These are phyloP conservation scores for Sicyos edulis DNA, from an alignment of 306 rosid genomes.

Conservation along the genomic window DNA sequence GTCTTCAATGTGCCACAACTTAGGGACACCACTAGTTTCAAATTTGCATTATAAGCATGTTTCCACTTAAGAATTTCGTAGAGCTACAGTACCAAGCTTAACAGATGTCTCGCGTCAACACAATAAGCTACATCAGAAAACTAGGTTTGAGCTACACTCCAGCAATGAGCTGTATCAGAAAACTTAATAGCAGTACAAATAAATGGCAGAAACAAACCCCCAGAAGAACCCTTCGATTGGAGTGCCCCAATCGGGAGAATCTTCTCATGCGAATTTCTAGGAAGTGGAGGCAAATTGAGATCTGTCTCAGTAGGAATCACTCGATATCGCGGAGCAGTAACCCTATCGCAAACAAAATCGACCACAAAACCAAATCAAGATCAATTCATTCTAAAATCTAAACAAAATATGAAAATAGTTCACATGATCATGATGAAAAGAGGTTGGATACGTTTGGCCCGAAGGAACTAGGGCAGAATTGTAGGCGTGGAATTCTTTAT, in stretches of 20 bases:
- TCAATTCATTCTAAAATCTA: background rate
- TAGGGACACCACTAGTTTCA: conserved; percentile 7
- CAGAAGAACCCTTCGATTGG: conserved; percentile 41
- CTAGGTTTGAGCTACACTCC: background rate
- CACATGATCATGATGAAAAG: background rate
- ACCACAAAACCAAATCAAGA: background rate
- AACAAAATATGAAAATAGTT: background rate
- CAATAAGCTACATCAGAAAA: background rate
- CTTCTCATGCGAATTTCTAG: conserved; percentile 46
- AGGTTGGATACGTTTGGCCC: conserved; percentile 43
- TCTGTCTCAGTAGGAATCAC: conserved; percentile 92
- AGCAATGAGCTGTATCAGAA: background rate
- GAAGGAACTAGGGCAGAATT: conserved; percentile 69
- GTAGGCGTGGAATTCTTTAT: conserved; percentile 69
- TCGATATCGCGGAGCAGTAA: conserved; percentile 80
- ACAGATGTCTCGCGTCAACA: background rate
- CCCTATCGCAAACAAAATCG: conserved; percentile 33
- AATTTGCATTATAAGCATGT: background rate
- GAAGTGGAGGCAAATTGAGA: conserved; percentile 70
- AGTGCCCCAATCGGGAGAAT: conserved; percentile 56
- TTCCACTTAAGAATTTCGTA: background rate
- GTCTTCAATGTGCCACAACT: no score
- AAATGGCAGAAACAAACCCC: conserved; percentile 36
- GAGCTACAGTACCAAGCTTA: background rate
- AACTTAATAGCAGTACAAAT: background rate